Evolutionary conservation across 805 yeast species (phyloP).

Genomic region (Candida hungchunana): DNA sequence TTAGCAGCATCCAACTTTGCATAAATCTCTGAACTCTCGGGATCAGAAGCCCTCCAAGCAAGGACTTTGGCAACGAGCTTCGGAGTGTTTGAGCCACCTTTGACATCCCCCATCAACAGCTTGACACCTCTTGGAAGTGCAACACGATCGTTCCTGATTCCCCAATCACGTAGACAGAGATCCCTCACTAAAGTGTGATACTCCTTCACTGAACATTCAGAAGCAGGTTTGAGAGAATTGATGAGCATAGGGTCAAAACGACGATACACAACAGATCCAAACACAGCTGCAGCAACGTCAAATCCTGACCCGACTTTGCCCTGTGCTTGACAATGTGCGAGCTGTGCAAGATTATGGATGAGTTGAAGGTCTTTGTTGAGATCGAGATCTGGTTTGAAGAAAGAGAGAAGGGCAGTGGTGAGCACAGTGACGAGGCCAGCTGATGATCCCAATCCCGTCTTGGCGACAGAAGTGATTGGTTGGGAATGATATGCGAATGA

Average conservation of each 20-base stretch:
- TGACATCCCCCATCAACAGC: slow-evolving; percentile 88
- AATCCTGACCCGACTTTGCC: slow-evolving; percentile 96
- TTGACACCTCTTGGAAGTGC: slow-evolving; percentile 64
- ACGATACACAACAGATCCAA: slow-evolving; percentile 79
- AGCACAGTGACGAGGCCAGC: slow-evolving; percentile 88
- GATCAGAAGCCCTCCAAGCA: slow-evolving; percentile 58
- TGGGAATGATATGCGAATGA: slow-evolving; percentile 55
- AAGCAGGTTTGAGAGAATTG: slow-evolving; percentile 30
- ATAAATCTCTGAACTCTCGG: slow-evolving; percentile 50
- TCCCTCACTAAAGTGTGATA: slow-evolving; percentile 30
- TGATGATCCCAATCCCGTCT: slow-evolving; percentile 94
- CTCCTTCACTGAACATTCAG: slow-evolving; percentile 22
- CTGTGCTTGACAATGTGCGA: slow-evolving; percentile 91
- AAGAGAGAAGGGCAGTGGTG: slow-evolving; percentile 60
- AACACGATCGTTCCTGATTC: slow-evolving; percentile 48
- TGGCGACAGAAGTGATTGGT: slow-evolving; percentile 70
- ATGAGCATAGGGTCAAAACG: slow-evolving; percentile 64
- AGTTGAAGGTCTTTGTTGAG: slow-evolving; percentile 25
- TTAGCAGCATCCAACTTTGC: slow-evolving; percentile 54
- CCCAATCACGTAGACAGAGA: slow-evolving; percentile 52
- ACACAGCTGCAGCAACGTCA: slow-evolving; percentile 94
- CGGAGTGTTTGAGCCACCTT: slow-evolving; percentile 93
- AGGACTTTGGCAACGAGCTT: slow-evolving; percentile 75
- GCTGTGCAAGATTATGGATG: slow-evolving; percentile 84
- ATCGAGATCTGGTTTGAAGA: slow-evolving; percentile 36